These are phyloP conservation scores for Conoideocrella luteorostrata DNA, from an alignment of 2,329 filamentous ascomycete genomes.

Conservation along the genomic window DNA sequence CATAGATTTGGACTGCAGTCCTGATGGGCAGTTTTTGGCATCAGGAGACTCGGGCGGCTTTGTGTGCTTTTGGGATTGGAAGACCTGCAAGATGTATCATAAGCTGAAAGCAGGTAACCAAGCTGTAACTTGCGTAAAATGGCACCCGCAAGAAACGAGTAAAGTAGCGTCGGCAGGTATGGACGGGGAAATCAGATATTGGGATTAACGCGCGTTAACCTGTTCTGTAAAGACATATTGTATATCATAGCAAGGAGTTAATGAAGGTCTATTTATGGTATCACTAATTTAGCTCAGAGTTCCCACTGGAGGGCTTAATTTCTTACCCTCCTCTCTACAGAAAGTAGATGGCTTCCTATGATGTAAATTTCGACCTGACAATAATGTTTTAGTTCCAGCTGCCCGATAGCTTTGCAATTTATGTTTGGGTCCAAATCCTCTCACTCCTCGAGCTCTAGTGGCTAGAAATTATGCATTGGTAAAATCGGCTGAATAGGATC, in stretches of 20 bases:
- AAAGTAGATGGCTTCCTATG: no score
- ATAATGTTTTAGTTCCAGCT: no score
- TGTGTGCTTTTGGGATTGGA: slow-evolving; percentile 98
- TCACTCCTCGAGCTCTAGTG: no score
- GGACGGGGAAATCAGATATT: slow-evolving; percentile 84
- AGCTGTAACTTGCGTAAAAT: slow-evolving; percentile 79
- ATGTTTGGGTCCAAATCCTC: no score
- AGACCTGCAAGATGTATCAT: slow-evolving; percentile 98
- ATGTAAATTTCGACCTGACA: no score
- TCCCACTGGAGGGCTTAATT: no score
- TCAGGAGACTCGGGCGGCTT: slow-evolving; percentile 84
- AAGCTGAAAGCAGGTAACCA: slow-evolving; percentile 83
- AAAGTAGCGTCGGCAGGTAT: slow-evolving; percentile 88
- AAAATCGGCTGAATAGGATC: no score
- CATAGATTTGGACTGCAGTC: slow-evolving; percentile 80
- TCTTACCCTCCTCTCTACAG: no score
- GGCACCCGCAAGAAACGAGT: slow-evolving; percentile 96
- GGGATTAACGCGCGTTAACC: slow-evolving; percentile 68
- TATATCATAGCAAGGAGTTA: background rate
- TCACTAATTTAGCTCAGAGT: no score
- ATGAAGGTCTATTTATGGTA: no score
- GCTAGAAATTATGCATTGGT: no score
- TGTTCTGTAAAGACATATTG: background rate
- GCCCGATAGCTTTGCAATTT: no score
- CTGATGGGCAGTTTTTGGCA: slow-evolving; percentile 86